Percentiles rank a stretch among this genome's conserved stretches.
phyloP scores from a whole-genome alignment of 352 stramenopile species.

The Phytophthora agathidicida region DNA sequence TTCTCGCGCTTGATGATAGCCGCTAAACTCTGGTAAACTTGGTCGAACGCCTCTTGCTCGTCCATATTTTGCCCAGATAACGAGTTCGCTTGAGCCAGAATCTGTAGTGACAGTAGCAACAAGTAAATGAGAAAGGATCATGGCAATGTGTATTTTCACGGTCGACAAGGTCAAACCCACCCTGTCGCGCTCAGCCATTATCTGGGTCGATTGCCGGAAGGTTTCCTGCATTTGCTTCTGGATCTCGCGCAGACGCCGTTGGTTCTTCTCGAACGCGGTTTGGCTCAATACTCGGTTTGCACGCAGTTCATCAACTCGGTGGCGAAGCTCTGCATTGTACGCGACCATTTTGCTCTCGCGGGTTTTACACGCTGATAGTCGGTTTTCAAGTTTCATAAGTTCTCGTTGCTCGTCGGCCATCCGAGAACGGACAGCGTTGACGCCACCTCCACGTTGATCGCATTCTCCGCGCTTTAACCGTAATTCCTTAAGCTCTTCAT shows the following conservation, averaged over 20 bases:
- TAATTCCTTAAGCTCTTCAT: constrained; percentile 73
- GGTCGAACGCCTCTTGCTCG: constrained; percentile 79
- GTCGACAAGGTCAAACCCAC: constrained; percentile 22
- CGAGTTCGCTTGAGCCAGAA: constrained; percentile 70
- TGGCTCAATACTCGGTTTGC: constrained; percentile 70
- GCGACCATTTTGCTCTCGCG: constrained; percentile 80
- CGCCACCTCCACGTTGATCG: constrained; percentile 73
- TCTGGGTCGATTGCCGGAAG: constrained; percentile 70
- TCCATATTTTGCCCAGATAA: constrained; percentile 74
- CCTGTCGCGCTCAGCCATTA: constrained; percentile 74
- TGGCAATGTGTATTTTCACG: background rate
- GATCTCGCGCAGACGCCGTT: constrained; percentile 73
- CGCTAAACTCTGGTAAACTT: constrained; percentile 74
- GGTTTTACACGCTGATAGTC: constrained; percentile 70
- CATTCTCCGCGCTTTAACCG: constrained; percentile 68
- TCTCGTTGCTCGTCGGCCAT: constrained; percentile 81
- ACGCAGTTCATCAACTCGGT: constrained; percentile 67
- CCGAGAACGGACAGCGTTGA: constrained; percentile 69
- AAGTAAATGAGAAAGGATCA: too few relatives aligned
- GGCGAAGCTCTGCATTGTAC: constrained; percentile 57
- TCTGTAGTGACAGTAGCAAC: constrained; percentile 23
- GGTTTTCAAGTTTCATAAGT: constrained; percentile 82
- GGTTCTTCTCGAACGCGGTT: constrained; percentile 83
- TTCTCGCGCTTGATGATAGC: constrained; percentile 77
- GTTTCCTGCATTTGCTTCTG: constrained; percentile 80